Evolutionary conservation across 2,329 filamentous ascomycete species (phyloP).

Genomic region (Fusarium subglutinans): DNA sequence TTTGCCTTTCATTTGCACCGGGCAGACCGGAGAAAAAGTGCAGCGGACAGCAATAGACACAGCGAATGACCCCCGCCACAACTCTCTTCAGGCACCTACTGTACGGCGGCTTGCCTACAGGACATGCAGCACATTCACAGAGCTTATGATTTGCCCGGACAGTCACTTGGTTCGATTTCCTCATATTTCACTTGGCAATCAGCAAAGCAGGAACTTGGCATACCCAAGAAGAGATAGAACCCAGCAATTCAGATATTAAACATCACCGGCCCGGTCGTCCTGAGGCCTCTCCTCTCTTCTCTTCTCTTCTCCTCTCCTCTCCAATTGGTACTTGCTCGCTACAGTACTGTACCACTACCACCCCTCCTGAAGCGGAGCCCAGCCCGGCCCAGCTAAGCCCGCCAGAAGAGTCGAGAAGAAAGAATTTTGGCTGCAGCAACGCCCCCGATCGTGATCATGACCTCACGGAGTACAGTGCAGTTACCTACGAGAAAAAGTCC

Average conservation of each 20-base stretch:
- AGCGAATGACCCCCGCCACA: constrained; percentile 12
- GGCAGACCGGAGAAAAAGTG: constrained; percentile 4
- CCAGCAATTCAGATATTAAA: background rate
- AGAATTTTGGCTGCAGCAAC: constrained; percentile 20
- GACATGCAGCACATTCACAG: background rate
- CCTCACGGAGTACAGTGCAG: constrained; percentile 38
- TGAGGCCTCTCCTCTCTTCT: constrained; percentile 7
- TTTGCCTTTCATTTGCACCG: constrained; percentile 7
- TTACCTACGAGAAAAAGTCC: constrained; percentile 28
- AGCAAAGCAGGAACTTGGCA: background rate
- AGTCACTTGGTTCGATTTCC: background rate
- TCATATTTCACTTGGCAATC: constrained; percentile 2
- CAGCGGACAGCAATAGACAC: background rate
- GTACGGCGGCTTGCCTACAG: constrained; percentile 6
- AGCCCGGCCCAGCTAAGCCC: constrained; percentile 27
- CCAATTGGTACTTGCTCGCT: constrained; percentile 7
- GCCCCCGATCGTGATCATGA: constrained; percentile 47
- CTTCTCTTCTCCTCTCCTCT: background rate
- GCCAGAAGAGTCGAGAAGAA: constrained; percentile 44
- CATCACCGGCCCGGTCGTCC: constrained; percentile 40
- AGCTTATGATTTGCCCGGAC: background rate
- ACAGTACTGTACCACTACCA: constrained; percentile 27
- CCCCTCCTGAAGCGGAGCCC: constrained; percentile 31
- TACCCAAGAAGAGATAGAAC: constrained; percentile 4
- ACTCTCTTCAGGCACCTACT: background rate